Evolutionary conservation across 257 asterid species (phyloP).

Genomic region (Vinca minor): DNA sequence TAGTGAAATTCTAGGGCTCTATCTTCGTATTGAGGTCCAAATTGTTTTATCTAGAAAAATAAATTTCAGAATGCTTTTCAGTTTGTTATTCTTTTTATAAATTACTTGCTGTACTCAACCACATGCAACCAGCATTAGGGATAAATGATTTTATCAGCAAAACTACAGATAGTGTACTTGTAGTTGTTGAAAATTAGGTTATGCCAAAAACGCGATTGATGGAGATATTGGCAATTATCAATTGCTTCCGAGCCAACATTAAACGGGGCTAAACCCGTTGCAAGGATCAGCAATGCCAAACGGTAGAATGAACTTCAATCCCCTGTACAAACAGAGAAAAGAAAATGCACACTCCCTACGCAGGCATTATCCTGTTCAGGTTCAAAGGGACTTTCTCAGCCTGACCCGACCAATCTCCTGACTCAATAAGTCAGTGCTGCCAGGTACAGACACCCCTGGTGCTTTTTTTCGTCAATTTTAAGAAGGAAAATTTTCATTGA

Average conservation of each 20-base stretch:
- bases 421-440: conserved; percentile 29
- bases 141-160: not conserved
- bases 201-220: not conserved
- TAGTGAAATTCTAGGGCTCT: no score
- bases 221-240: not conserved
- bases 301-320: conserved; percentile 24
- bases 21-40: no score
- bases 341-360: conserved; percentile 91
- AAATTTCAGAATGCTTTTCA: no score
- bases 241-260: not conserved
- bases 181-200: not conserved
- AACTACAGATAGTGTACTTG: no score
- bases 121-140: no score
- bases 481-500: conserved; percentile 17
- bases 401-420: conserved; percentile 39
- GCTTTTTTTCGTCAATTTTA: conserved; percentile 59
- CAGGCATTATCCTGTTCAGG: conserved; percentile 99
- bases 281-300: conserved; percentile 10
- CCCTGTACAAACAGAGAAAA: conserved; percentile 55
- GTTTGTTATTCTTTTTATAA: no score
- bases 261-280: conserved; percentile 3
- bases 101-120: no score
- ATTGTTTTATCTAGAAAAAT: no score
- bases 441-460: conserved; percentile 93
- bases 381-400: conserved; percentile 99